These are phyloP conservation scores for Cerrena zonata DNA, from an alignment of 1,284 basidiomycete genomes.

Conservation along the genomic window DNA sequence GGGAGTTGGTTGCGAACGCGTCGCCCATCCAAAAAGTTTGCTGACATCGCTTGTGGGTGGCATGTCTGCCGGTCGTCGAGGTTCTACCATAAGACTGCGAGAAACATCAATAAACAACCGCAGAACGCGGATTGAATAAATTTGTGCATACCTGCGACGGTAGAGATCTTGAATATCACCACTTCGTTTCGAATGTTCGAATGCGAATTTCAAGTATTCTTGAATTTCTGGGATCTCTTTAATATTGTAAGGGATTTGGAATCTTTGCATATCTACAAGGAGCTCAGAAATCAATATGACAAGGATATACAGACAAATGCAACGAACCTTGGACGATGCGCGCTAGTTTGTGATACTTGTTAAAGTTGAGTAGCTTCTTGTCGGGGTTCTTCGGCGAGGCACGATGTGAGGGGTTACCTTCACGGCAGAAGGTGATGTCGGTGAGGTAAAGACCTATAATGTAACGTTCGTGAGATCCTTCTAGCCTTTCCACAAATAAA, in stretches of 20 bases:
- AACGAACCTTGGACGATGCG: slow-evolving; percentile 79
- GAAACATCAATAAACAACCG: slow-evolving; percentile 7
- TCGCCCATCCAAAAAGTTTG: slow-evolving; percentile 72
- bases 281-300: slow-evolving; percentile 8
- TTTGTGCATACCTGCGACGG: slow-evolving; percentile 60
- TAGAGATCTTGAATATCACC: slow-evolving; percentile 78
- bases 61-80: slow-evolving; percentile 67
- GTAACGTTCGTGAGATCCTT: not conserved
- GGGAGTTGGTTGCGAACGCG: slow-evolving; percentile 37
- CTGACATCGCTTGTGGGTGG: slow-evolving; percentile 63
- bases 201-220: slow-evolving; percentile 64
- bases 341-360: slow-evolving; percentile 88
- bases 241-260: slow-evolving; percentile 81
- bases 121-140: not conserved
- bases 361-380: slow-evolving; percentile 89
- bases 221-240: slow-evolving; percentile 83
- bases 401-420: slow-evolving; percentile 86
- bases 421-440: slow-evolving; percentile 91
- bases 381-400: slow-evolving; percentile 72
- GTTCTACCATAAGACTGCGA: slow-evolving; percentile 69
- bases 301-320: no score
- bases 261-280: slow-evolving; percentile 91
- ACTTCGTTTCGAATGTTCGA: slow-evolving; percentile 66
- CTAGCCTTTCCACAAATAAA: not conserved
- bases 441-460: slow-evolving; percentile 76